Percentiles rank a stretch among this genome's conserved stretches.
These are phyloP conservation scores for Aspergillus neoniger DNA, from an alignment of 2,329 filamentous ascomycete genomes.

Conservation along the genomic window DNA sequence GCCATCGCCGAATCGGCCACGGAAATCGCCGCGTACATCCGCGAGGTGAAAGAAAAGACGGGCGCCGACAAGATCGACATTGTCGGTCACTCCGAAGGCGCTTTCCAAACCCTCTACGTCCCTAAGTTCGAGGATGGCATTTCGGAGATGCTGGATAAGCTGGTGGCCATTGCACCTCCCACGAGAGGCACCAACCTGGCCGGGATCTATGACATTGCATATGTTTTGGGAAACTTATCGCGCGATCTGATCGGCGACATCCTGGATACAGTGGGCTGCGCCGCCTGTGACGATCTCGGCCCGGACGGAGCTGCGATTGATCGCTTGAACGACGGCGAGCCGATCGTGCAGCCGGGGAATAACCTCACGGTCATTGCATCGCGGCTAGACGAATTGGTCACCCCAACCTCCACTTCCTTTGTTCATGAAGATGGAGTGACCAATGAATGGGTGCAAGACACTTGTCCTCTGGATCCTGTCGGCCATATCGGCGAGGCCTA, in stretches of 20 bases:
- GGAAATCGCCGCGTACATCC: slow-evolving; percentile 45
- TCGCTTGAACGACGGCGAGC: slow-evolving; percentile 35
- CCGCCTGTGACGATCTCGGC: slow-evolving; percentile 37
- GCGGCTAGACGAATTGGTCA: slow-evolving; percentile 38
- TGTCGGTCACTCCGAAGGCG: slow-evolving; percentile 50
- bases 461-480: slow-evolving; percentile 36
- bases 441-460: slow-evolving; percentile 37
- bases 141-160: slow-evolving; percentile 31
- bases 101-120: slow-evolving; percentile 44
- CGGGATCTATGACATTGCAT: slow-evolving; percentile 32
- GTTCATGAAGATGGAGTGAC: slow-evolving; percentile 35
- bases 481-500: slow-evolving; percentile 43
- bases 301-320: slow-evolving; percentile 31
- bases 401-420: slow-evolving; percentile 34
- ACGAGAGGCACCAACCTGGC: slow-evolving; percentile 38
- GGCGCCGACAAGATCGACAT: slow-evolving; percentile 43
- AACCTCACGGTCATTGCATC: slow-evolving; percentile 38
- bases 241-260: slow-evolving; percentile 26
- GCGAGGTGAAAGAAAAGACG: slow-evolving; percentile 38
- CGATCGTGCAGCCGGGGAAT: slow-evolving; percentile 39
- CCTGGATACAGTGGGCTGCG: slow-evolving; percentile 33
- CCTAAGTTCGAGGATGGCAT: slow-evolving; percentile 40
- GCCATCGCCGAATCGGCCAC: slow-evolving; percentile 41
- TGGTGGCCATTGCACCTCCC: slow-evolving; percentile 41
- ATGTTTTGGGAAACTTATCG: slow-evolving; percentile 30